Percentiles rank a stretch among this genome's conserved stretches.
Evolutionary conservation across 176 grass and related monocot species (phyloP).

Genomic region (Phoenix dactylifera): DNA sequence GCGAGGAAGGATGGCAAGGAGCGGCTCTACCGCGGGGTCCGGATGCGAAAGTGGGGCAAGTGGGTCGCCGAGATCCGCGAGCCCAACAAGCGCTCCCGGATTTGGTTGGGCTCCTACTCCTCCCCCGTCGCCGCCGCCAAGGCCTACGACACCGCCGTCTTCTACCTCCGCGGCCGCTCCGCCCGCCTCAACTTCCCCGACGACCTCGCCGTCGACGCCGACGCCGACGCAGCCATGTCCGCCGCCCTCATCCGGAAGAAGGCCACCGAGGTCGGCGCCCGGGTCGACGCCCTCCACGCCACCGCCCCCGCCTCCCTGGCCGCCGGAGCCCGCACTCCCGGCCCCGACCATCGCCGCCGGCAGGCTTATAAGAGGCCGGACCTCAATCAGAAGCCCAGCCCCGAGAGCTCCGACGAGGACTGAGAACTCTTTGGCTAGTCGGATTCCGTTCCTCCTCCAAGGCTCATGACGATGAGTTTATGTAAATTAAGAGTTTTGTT

Average conservation of each 20-base stretch:
- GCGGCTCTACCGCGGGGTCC: background rate
- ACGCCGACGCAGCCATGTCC: background rate
- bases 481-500: no score
- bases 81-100: slow-evolving; percentile 12
- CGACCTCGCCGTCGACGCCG: background rate
- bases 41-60: slow-evolving; percentile 7
- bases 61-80: no score
- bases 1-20: background rate
- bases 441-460: no score
- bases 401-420: slow-evolving; percentile 8
- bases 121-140: slow-evolving; percentile 4
- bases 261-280: slow-evolving; percentile 13
- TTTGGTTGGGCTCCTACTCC: slow-evolving; percentile 9
- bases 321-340: no score
- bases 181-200: slow-evolving; percentile 16
- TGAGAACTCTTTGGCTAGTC: background rate
- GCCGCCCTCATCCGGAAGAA: slow-evolving; percentile 15
- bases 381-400: slow-evolving; percentile 12
- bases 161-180: slow-evolving; percentile 18
- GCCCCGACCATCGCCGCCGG: no score
- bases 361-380: background rate
- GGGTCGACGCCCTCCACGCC: slow-evolving; percentile 13
- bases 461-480: no score
- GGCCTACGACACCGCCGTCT: slow-evolving; percentile 16
- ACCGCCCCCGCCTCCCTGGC: background rate